Evolutionary conservation across 2,329 filamentous ascomycete species (phyloP).

Genomic region (Trichoderma cornu-damae): DNA sequence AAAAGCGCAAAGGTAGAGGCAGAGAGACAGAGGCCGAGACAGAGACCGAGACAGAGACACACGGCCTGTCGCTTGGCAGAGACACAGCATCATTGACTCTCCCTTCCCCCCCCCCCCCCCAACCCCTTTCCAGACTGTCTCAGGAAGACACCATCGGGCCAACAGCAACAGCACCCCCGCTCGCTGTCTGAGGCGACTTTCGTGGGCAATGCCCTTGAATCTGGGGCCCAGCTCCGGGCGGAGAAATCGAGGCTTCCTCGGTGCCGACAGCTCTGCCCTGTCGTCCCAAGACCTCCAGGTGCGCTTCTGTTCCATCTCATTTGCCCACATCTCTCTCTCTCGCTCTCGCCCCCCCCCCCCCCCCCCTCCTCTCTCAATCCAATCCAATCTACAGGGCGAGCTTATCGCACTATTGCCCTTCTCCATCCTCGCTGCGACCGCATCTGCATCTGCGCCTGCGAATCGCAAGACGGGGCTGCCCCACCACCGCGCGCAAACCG

Average conservation of each 20-base stretch:
- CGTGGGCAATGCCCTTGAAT: slow-evolving; percentile 30
- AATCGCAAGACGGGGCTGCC: background rate
- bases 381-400: background rate
- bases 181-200: slow-evolving; percentile 1
- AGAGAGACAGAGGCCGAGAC: too few species aligned
- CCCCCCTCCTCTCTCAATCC: background rate
- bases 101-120: too few species aligned
- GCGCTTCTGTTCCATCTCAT: slow-evolving; percentile 21
- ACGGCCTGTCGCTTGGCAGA: background rate
- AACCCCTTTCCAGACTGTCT: too few species aligned
- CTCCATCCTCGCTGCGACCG: slow-evolving; percentile 12
- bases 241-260: slow-evolving; percentile 47
- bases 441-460: slow-evolving; percentile 5
- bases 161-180: background rate
- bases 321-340: background rate
- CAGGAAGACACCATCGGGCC: background rate
- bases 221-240: slow-evolving; percentile 27
- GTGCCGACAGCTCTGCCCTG: slow-evolving; percentile 47
- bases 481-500: slow-evolving; percentile 5
- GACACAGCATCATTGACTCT: background rate
- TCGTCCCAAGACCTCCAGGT: slow-evolving; percentile 46
- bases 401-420: background rate
- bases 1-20: too few species aligned
- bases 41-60: background rate
- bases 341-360: background rate